phyloP scores from a whole-genome alignment of 148 eudicot species.

The Vaccinium vitisidaea region DNA sequence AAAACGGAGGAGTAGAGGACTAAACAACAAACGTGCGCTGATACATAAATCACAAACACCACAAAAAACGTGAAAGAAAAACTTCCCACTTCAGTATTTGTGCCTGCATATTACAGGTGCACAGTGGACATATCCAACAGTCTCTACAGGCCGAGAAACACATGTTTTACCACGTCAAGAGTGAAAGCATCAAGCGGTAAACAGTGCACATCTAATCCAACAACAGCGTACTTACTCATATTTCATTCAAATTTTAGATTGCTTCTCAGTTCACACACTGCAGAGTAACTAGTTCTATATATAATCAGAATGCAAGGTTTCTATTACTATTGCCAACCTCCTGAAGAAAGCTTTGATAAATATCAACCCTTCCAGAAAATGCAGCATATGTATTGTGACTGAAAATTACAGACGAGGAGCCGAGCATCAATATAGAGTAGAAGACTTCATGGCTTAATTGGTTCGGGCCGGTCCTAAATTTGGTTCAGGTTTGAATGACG shows the following conservation, averaged over 20 bases:
- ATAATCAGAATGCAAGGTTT: not conserved
- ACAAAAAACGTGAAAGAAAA: not conserved
- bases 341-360: not conserved
- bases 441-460: no score
- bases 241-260: not conserved
- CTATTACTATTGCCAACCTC: not conserved
- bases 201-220: not conserved
- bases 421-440: no score
- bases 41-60: not conserved
- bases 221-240: not conserved
- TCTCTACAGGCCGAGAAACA: not conserved
- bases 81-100: not conserved
- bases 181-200: not conserved
- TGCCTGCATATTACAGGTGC: not conserved
- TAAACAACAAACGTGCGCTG: not conserved
- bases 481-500: not conserved
- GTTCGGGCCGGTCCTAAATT: no score
- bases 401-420: no score
- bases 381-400: no score
- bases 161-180: not conserved
- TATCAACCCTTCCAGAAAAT: not conserved
- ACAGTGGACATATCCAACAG: not conserved
- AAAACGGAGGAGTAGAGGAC: not conserved
- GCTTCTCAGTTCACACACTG: not conserved
- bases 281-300: not conserved